Base-by-base conservation (phyloP, 2,329 filamentous ascomycete species). In the Ophiocordyceps polyrhachis-furcata region DNA sequence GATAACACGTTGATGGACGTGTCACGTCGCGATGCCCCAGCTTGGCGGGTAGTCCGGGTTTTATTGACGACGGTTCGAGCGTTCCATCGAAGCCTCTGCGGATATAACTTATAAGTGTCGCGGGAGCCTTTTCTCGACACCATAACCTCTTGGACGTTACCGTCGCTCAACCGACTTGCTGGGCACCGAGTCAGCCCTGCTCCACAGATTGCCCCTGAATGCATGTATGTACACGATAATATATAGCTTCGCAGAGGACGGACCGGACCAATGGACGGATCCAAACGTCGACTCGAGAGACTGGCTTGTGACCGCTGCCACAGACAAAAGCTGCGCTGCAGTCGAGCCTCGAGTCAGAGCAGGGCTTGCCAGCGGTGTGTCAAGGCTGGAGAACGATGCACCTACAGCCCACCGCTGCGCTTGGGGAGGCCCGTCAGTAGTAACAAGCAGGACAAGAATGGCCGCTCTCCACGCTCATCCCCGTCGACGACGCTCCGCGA, bases 321-420 rank as follows among this genome's bases (percentile, higher is more conserved):
- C 20, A 14, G 45, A 15, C 45, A 46, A 14, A 46, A 46, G 38
- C 42, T 46, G 15, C 45, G 45, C 11, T 46, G 45, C 37, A 46
- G 42, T 41, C 42, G 45, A 43, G 42, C 37, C 11, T 29, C 42
- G 37, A 41, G 25, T 15, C 35, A 46, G 21, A 44, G 38, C 38
- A 38, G 38, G 21, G 42, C 45, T 9, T 46, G 45, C 37, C 45
- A 46, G 20, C 42, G 45, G 37, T 46, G 45, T 32, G 29, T 46
- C 41, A 46, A 46, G 42, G 45, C 45, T 20, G 44, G 44, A 28
- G 21, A 41, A 41, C 25, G 42, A 40, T 46, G 45, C 45, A 46
- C 38, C 28, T 46, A 46, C 45, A 46, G 45, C 19, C 45, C 45
- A n/a, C 45, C 45, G 14, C 45, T 46, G 12, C 45, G 45, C 4